Percentiles rank a stretch among this genome's conserved stretches.
Conservation (phyloP, 1,284 basidiomycete species). For the Xerocomus amazonicus region DNA sequence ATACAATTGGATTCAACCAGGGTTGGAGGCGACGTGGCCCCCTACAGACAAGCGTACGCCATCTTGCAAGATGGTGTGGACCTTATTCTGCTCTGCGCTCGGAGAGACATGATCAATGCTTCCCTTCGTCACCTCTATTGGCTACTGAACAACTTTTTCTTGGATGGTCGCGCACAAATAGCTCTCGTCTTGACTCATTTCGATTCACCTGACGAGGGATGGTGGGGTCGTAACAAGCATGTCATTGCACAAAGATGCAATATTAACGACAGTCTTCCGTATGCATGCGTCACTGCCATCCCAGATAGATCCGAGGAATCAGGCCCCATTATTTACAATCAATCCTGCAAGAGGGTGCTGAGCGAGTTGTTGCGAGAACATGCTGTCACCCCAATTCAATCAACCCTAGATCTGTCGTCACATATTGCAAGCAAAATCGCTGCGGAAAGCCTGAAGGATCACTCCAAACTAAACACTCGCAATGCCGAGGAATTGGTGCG, state of each 20-base stretch:
- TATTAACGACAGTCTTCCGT: conserved; percentile 22
- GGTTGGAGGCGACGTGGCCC: conserved; percentile 19
- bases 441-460: conserved; percentile 9
- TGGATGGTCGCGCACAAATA: conserved; percentile 29
- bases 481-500: conserved; percentile 15
- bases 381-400: conserved; percentile 4
- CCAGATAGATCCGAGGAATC: not conserved
- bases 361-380: conserved; percentile 12
- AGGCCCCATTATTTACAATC: conserved; percentile 3
- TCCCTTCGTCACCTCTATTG: conserved; percentile 28
- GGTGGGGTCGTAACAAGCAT: too few relatives aligned
- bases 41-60: conserved; percentile 27
- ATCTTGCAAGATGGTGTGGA: conserved; percentile 26
- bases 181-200: conserved; percentile 41
- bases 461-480: conserved; percentile 10
- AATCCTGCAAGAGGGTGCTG: conserved; percentile 21
- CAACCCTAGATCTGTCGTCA: conserved; percentile 17
- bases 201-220: conserved; percentile 22
- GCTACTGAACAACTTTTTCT: too few relatives aligned
- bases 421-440: not conserved
- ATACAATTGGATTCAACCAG: conserved; percentile 29
- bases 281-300: conserved; percentile 26
- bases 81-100: conserved; percentile 25
- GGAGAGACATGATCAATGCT: conserved; percentile 24
- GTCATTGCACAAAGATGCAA: conserved; percentile 19